Conservation (phyloP, 2,329 filamentous ascomycete species). For the Claviceps citrina region DNA sequence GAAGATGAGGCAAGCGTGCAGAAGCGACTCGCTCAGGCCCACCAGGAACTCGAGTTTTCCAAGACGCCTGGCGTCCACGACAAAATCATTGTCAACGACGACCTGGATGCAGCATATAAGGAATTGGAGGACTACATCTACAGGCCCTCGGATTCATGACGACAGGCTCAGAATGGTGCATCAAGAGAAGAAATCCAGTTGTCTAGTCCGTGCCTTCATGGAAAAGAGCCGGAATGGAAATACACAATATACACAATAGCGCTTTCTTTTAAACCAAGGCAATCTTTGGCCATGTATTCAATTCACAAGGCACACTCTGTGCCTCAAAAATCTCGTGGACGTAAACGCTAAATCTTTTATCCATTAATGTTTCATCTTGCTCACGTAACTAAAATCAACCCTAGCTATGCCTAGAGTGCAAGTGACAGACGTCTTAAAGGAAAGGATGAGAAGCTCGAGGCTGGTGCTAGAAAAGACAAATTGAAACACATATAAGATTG, state of each 20-base stretch:
- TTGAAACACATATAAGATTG: conserved; percentile 17
- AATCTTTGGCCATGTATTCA: neutral
- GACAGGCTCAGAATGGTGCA: neutral
- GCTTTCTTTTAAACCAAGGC: neutral
- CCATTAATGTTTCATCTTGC: conserved; percentile 6
- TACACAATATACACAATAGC: neutral
- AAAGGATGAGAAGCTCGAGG: conserved; percentile 21
- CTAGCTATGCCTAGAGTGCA: conserved; percentile 16
- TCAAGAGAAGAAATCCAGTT: neutral
- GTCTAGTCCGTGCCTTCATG: no score
- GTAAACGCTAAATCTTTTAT: neutral
- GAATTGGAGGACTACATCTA: conserved; percentile 37
- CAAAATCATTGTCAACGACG: conserved; percentile 24
- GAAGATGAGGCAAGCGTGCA: conserved; percentile 58
- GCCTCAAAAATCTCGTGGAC: neutral
- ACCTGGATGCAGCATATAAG: conserved; percentile 36
- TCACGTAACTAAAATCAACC: conserved; percentile 15
- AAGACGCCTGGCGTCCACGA: conserved; percentile 43
- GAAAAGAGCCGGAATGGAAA: neutral
- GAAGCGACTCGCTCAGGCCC: conserved; percentile 56
- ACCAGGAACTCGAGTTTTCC: conserved; percentile 58
- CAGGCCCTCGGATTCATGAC: conserved; percentile 13
- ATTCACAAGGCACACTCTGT: neutral
- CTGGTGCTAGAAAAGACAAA: conserved; percentile 22
- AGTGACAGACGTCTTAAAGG: conserved; percentile 21